Evolutionary conservation across 2,329 filamentous ascomycete species (phyloP).

Genomic region (Colletotrichum neosansevieriae): DNA sequence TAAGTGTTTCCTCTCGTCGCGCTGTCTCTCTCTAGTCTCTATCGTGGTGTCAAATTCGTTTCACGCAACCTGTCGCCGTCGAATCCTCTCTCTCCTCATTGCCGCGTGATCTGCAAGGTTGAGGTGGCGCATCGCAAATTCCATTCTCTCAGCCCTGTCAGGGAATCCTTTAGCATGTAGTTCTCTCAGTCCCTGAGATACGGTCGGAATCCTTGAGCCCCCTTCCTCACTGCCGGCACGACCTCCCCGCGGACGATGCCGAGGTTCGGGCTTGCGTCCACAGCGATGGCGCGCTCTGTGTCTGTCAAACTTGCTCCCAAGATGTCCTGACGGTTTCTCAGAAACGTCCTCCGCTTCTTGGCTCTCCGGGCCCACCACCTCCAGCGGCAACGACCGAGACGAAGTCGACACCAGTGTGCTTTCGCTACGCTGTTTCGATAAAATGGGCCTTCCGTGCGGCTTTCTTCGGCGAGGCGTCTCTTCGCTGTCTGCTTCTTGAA

Average conservation of each 20-base stretch:
- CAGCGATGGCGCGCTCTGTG: not conserved
- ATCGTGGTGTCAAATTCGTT: not conserved
- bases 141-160: not conserved
- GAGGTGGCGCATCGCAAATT: conserved; percentile 9
- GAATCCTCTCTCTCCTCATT: not conserved
- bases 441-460: not conserved
- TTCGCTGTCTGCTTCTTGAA: not conserved
- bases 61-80: conserved; percentile 7
- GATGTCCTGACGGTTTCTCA: not conserved
- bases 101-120: not conserved
- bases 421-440: not conserved
- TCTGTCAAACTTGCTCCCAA: not conserved
- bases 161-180: not conserved
- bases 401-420: not conserved
- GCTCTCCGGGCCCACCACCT: not conserved
- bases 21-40: not conserved
- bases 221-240: too few species aligned
- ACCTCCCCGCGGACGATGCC: not conserved
- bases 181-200: not conserved
- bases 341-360: not conserved
- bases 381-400: not conserved
- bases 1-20: too few species aligned
- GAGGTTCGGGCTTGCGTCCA: not conserved
- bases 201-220: not conserved
- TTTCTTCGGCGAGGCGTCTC: conserved; percentile 13